These are phyloP conservation scores for Sanghuangporus sanghuang DNA, from an alignment of 1,284 basidiomycete genomes.

Conservation along the genomic window DNA sequence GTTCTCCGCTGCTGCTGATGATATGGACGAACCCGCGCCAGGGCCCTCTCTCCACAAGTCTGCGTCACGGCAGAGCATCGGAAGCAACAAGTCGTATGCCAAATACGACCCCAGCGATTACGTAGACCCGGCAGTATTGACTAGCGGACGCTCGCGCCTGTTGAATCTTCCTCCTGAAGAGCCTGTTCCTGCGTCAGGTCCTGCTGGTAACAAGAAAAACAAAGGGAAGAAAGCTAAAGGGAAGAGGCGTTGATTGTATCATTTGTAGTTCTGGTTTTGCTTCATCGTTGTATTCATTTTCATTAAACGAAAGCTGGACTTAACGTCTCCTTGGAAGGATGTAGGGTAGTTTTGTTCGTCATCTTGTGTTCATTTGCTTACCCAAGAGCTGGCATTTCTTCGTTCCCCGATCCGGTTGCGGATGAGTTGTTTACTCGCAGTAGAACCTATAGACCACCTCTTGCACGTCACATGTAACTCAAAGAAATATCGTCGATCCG, in stretches of 20 bases:
- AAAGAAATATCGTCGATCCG: not conserved
- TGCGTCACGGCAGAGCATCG: conserved; percentile 27
- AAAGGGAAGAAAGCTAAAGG: not conserved
- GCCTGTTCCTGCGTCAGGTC: conserved; percentile 1
- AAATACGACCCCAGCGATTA: conserved; percentile 26
- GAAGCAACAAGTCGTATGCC: conserved; percentile 25
- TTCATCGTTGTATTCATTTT: too few species aligned
- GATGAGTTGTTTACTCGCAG: too few species aligned
- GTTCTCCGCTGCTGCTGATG: conserved; percentile 2
- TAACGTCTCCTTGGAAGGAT: too few species aligned
- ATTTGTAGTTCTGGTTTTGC: not conserved
- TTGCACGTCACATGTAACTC: not conserved
- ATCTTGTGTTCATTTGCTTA: not conserved
- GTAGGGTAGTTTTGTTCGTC: not conserved
- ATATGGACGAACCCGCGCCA: not conserved
- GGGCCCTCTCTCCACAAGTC: not conserved
- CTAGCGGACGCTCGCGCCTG: conserved; percentile 22
- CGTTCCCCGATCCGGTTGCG: too few species aligned
- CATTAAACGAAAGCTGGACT: too few species aligned
- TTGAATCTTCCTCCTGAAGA: conserved; percentile 4
- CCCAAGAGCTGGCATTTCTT: not conserved
- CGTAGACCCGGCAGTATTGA: conserved; percentile 29
- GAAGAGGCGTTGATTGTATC: not conserved
- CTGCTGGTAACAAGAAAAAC: conserved; percentile 10
- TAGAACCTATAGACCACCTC: too few species aligned